Base-by-base conservation (phyloP, 768 basidiomycete species). In the Collybiopsis confluens region DNA sequence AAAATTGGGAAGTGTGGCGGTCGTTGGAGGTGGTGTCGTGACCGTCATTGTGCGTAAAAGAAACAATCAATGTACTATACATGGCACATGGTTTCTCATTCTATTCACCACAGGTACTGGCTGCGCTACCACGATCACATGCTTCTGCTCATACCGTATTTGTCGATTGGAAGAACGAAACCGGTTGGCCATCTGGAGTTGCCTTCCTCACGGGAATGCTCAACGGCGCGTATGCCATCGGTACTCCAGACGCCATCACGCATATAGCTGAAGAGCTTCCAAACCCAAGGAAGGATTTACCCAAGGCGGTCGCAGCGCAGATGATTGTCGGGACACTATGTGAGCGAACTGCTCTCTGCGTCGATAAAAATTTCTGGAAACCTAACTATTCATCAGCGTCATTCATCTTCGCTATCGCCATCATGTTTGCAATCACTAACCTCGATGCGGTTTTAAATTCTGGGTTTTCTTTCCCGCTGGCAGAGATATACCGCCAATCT, bases 191-290 rank as follows among this genome's bases (percentile, higher is more conserved):
- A 9, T 52, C 51, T 38, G 54, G 58, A 23, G 54, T 58, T 30
- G 58, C 54, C 27, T 58, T 58, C 37, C 54, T 58, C 10, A 50
- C 58, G 20, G 58, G 58, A 3, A 58, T 58, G 58, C 54, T 58
- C 42, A 58, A 58, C 54, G 58, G 58, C 28, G 54, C 58, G 6
- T 58, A 55, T 42, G 41, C 58, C 10, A 58, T 58, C 23, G 58
- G 58, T 42, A 58, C 58, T n/a, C 58, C 58, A 3, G 58, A 58
- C 36, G 55, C 58, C 11, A 52, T 58, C 35, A 53, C 58, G 23
- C 58, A 58, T 49, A 56, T 58, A 28, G 58, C 58, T 30, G 58
- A 58, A 40, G 58, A 58, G 50, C 58, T 58, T 8, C 57, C 57
- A 10, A 43, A 55, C 48, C 57, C 57, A 23, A 55, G 50, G 45